Evolutionary conservation across 129 eudicot species (phyloP).

Genomic region (Saposhnikovia divaricata): DNA sequence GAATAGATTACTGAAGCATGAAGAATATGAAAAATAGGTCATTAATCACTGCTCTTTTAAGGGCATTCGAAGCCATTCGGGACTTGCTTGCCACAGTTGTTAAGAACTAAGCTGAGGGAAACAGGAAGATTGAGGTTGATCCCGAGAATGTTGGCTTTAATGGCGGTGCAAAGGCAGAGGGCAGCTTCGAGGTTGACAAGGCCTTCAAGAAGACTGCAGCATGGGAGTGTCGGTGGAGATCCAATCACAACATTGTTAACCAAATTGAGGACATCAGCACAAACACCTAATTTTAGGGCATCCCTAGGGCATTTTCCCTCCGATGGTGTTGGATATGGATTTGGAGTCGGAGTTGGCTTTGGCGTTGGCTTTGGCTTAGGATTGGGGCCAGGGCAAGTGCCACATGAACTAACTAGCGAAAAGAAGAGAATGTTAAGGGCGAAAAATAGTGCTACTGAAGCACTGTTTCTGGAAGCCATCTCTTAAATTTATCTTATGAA

Average conservation of each 20-base stretch:
- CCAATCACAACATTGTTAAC: neutral
- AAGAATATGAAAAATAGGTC: neutral
- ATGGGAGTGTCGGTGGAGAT: constrained; percentile 18
- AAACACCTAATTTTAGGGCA: constrained; percentile 12
- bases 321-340: neutral
- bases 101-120: constrained; percentile 54
- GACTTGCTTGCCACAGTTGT: constrained; percentile 47
- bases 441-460: neutral
- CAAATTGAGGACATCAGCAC: constrained; percentile 10
- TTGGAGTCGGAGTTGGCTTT: neutral
- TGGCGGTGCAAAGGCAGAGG: constrained; percentile 63
- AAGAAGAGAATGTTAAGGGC: constrained; percentile 1
- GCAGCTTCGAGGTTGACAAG: constrained; percentile 63
- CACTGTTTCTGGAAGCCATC: neutral
- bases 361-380: constrained; percentile 18
- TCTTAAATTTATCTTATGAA: neutral
- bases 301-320: constrained; percentile 7
- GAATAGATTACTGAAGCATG: neutral
- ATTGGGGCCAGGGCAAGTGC: neutral
- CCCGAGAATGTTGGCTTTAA: constrained; percentile 58
- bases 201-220: constrained; percentile 52
- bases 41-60: neutral
- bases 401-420: neutral
- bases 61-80: constrained; percentile 41
- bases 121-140: constrained; percentile 56